Evolutionary conservation across 371 early-diverging fungal species (phyloP), one percentile per base, ranked within the genome.

Genomic region (Cokeromyces recurvatus): DNA sequence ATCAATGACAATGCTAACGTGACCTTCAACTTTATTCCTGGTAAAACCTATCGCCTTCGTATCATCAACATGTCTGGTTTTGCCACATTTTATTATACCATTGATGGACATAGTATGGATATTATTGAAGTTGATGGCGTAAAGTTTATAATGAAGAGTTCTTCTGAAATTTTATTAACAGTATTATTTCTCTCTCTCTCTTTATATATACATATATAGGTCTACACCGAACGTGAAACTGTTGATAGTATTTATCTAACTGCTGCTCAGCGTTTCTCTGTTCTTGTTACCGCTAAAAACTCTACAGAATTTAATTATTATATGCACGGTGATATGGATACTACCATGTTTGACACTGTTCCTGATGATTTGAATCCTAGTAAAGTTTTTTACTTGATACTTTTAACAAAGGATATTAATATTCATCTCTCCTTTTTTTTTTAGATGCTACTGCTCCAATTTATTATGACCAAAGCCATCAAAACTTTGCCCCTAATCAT

Each of bases 91-190:
- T 73, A 74, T 51, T 68, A 90, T 60, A 71, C 77, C 55, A 84
- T 91, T 43, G 88, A 84, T 48, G 82, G 79, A 35, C 92, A 90
- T 62, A 68, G 75, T 31, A 59, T 91, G 69, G 64, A 79, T 45
- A 67, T 91, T 29, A 86, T 91, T 48, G 92, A 90, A 64, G 75
- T 82, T 20, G 92, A 91, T 48, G 92, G 92, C 27, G 78, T 68
- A 57, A 44, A 51, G 57, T n/a, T n/a, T n/a, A n/a, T n/a, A n/a
- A n/a, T n/a, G n/a, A n/a, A n/a, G n/a, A n/a, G n/a, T n/a, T n/a
- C n/a, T n/a, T n/a, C n/a, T n/a, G n/a, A n/a, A n/a, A n/a, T n/a
- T n/a, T n/a, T n/a, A n/a, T n/a, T n/a, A n/a, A n/a, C n/a, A n/a
- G n/a, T n/a, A n/a, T n/a, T n/a, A n/a, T n/a, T n/a, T n/a, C n/a